Evolutionary conservation across 768 basidiomycete genomes (phyloP).

Genomic region (Crucibulum laeve): DNA sequence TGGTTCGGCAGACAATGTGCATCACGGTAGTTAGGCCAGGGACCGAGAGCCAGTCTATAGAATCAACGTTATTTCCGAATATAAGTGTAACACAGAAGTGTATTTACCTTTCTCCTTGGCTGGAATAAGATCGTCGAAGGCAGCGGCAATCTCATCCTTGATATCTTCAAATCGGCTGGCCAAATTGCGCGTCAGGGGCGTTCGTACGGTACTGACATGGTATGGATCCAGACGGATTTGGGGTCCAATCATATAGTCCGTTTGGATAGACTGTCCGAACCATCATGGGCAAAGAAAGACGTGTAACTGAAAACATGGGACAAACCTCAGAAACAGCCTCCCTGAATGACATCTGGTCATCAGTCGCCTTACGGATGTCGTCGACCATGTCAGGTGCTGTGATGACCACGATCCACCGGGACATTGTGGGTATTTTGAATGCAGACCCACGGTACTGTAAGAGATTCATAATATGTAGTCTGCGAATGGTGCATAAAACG

Average conservation of each 20-base stretch:
- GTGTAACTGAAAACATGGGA: background rate
- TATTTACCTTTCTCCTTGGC: constrained; percentile 6
- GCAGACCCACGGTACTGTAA: background rate
- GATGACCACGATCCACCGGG: constrained; percentile 25
- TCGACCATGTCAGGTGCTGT: constrained; percentile 24
- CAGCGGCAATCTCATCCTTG: constrained; percentile 28
- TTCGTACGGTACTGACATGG: constrained; percentile 13
- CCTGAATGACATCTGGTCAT: constrained; percentile 20
- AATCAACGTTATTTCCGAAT: background rate
- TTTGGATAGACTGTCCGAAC: constrained; percentile 24
- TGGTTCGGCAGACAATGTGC: constrained; percentile 29
- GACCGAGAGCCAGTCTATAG: constrained; percentile 31
- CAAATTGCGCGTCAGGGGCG: constrained; percentile 23
- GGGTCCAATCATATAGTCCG: constrained; percentile 24
- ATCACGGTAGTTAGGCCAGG: constrained; percentile 16
- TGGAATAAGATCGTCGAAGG: constrained; percentile 29
- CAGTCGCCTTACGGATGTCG: constrained; percentile 26
- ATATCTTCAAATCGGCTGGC: constrained; percentile 24
- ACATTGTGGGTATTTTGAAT: constrained; percentile 10
- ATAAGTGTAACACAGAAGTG: background rate
- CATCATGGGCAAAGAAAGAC: background rate
- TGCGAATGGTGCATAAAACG: background rate
- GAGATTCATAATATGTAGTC: background rate
- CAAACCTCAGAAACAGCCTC: constrained; percentile 3
- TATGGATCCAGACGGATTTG: constrained; percentile 15